Conservation (phyloP, 225 moss, liverwort and hornwort species). For the Takakia lepidozioides region DNA sequence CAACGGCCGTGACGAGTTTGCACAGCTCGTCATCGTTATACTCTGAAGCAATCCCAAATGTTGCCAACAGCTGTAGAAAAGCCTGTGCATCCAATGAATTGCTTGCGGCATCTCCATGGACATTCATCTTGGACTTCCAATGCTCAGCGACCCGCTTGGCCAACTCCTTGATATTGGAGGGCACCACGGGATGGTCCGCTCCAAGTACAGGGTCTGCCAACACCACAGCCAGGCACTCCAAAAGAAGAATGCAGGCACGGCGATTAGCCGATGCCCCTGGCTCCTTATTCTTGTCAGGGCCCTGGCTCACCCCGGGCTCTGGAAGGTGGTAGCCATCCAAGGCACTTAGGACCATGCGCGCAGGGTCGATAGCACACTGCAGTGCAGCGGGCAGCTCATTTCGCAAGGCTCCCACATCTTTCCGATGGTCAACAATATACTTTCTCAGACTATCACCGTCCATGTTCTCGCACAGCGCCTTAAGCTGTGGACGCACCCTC, state of each 20-base stretch:
- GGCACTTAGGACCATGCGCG: slow-evolving; percentile 93
- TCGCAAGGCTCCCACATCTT: slow-evolving; percentile 99
- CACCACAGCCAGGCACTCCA: slow-evolving; percentile 99
- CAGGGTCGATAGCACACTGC: slow-evolving; percentile 99
- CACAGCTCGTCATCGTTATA: slow-evolving; percentile 99
- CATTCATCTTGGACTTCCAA: slow-evolving; percentile 99
- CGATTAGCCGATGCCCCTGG: slow-evolving; percentile 99
- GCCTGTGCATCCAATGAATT: slow-evolving; percentile 99
- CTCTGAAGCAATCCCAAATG: slow-evolving; percentile 99
- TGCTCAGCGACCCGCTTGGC: slow-evolving; percentile 99
- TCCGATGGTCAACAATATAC: slow-evolving; percentile 99
- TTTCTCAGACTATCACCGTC: slow-evolving; percentile 99
- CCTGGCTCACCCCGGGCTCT: slow-evolving; percentile 64
- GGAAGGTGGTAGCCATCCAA: slow-evolving; percentile 98
- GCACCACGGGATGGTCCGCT: slow-evolving; percentile 93
- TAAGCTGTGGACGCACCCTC: slow-evolving; percentile 99
- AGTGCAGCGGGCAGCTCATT: slow-evolving; percentile 98
- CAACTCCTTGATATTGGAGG: slow-evolving; percentile 90
- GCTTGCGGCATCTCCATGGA: slow-evolving; percentile 99
- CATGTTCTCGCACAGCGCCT: slow-evolving; percentile 98
- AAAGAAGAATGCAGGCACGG: slow-evolving; percentile 98
- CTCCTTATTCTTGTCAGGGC: slow-evolving; percentile 92
- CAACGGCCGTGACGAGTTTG: slow-evolving; percentile 99
- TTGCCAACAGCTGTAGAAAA: slow-evolving; percentile 99
- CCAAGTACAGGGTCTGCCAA: slow-evolving; percentile 97